phyloP scores from a whole-genome alignment of 352 stramenopile genomes.

The Pythium pyrilobum region DNA sequence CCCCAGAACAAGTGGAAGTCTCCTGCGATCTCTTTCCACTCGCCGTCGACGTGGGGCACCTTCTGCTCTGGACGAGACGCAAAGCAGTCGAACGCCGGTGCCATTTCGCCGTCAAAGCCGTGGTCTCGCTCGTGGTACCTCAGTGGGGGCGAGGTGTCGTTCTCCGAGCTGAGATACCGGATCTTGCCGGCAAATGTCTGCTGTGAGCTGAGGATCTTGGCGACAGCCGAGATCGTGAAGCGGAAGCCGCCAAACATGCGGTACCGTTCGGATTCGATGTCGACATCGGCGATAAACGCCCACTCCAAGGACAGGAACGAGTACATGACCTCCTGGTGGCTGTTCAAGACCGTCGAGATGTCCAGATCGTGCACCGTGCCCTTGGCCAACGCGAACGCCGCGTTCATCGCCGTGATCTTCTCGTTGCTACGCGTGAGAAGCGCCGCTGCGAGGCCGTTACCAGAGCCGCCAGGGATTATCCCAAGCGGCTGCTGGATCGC shows the following conservation, averaged over 20 bases:
- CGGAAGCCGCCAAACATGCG: conserved; percentile 37
- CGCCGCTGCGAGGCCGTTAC: conserved; percentile 61
- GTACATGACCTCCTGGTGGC: conserved; percentile 46
- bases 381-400: conserved; percentile 61
- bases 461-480: conserved; percentile 42
- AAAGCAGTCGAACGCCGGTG: conserved; percentile 21
- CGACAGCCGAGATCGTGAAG: conserved; percentile 36
- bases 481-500: conserved; percentile 30
- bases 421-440: conserved; percentile 49
- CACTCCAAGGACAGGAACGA: conserved; percentile 85
- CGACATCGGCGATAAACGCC: conserved; percentile 58
- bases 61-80: conserved; percentile 13
- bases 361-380: conserved; percentile 59
- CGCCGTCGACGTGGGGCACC: conserved; percentile 14
- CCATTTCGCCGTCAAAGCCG: conserved; percentile 20
- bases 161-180: conserved; percentile 22
- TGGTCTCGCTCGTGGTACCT: conserved; percentile 25
- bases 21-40: conserved; percentile 26
- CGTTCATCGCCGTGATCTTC: conserved; percentile 42
- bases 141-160: conserved; percentile 9
- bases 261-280: conserved; percentile 44
- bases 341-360: conserved; percentile 44
- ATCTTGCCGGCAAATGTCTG: conserved; percentile 19
- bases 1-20: conserved; percentile 40
- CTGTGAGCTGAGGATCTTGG: conserved; percentile 27